phyloP scores from a whole-genome alignment of 495 filamentous ascomycete genomes.

The Tetracladium setigerum region DNA sequence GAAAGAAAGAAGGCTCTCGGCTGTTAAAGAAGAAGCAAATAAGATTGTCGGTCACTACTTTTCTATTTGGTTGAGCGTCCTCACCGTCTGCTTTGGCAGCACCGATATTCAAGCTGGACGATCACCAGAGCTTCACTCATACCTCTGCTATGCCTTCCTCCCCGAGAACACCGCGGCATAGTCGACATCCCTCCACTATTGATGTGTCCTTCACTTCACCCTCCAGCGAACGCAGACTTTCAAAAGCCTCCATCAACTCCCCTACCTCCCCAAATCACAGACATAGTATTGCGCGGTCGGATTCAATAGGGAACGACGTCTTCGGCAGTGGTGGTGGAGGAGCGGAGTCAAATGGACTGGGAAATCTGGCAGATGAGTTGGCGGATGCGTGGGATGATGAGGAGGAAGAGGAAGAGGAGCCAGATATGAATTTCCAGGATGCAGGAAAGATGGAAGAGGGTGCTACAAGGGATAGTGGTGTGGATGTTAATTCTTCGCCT shows the following conservation, averaged over 20 bases:
- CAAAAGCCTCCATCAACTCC: slow-evolving; percentile 56
- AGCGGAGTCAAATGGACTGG: slow-evolving; percentile 49
- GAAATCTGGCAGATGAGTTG: slow-evolving; percentile 66
- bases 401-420: slow-evolving; percentile 45
- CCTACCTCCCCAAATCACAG: slow-evolving; percentile 48
- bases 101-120: slow-evolving; percentile 4
- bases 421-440: slow-evolving; percentile 41
- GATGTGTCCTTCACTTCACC: slow-evolving; percentile 20
- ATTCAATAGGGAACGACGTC: slow-evolving; percentile 40
- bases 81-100: neutral
- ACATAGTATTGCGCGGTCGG: slow-evolving; percentile 39
- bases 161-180: slow-evolving; percentile 58
- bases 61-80: neutral
- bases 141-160: slow-evolving; percentile 34
- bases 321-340: slow-evolving; percentile 34
- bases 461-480: slow-evolving; percentile 18
- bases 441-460: slow-evolving; percentile 4
- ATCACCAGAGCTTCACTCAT: slow-evolving; percentile 6
- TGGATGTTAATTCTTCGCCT: slow-evolving; percentile 15
- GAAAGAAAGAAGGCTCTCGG: too few species aligned
- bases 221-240: slow-evolving; percentile 31
- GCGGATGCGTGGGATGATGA: slow-evolving; percentile 48
- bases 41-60: neutral
- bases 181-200: slow-evolving; percentile 52
- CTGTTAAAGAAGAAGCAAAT: neutral